Evolutionary conservation across 331 rosid species (phyloP), one percentile per base, ranked within the genome.

Genomic region (Malus hybrid): DNA sequence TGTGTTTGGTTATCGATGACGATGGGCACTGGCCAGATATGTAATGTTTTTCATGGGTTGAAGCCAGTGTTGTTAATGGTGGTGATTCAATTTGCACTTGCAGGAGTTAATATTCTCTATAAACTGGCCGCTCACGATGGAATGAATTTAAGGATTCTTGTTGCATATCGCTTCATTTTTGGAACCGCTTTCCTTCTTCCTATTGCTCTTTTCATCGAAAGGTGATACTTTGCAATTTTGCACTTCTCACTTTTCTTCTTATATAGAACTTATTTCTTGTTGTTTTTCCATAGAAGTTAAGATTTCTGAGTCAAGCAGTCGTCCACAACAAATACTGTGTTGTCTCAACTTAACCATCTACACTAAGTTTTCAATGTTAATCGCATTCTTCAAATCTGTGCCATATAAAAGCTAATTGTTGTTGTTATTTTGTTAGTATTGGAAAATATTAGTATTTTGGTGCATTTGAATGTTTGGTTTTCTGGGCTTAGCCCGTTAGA

Each of bases 91-190:
- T 7, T 88, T 3, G 9, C 85, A 33, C 87, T 78, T 64, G 88
- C 89, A 0, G 93, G 85, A 6, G 80, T 85, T 44, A 91, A 91
- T 44, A 33, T 93, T 10, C 73, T 93, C 48, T 91, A 85, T 81
- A 91, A 93, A 78, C 50, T 91, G 31, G 94, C 85, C 5, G 73
- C 76, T 0, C 77, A 83, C 9, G 94, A 91, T 72, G 98, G 96
- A 76, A 93, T 93, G 97, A 88, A 42, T 62, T 13, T 82, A 32
- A 85, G 74, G 61, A 33, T 91, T 4, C 46, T 86, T 16, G 69
- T 87, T 24, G 98, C 98, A 8, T 93, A 90, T 29, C 97, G 97
- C 60, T 86, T 83, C 22, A 0, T 83, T 4, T 91, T 93, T 31
- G 88, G 89, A 10, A 83, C 98, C 0, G 77, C 76, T 69, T 88